These are phyloP conservation scores for Crithidia mellificae DNA, from an alignment of 208 protist genomes.

Conservation along the genomic window DNA sequence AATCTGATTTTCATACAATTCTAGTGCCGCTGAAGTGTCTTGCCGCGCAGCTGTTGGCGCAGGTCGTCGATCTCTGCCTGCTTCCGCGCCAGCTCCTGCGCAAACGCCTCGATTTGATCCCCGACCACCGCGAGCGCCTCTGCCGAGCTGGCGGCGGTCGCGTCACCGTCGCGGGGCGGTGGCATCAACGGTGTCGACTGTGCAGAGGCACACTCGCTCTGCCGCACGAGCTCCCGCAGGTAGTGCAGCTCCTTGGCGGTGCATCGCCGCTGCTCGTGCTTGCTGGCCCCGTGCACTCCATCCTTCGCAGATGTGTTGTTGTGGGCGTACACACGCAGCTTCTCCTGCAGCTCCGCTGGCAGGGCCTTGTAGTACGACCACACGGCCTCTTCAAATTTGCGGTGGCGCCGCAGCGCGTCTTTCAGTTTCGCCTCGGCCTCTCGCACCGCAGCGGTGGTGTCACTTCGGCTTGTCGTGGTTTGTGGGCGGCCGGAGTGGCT, in stretches of 20 bases:
- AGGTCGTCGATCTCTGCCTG: conserved; percentile 3
- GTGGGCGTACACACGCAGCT: conserved; percentile 1
- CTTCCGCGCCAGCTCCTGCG: conserved; percentile 15
- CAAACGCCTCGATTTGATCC: conserved; percentile 14
- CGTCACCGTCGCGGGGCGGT: too few species aligned
- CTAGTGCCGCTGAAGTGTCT: neutral
- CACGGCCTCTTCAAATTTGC: conserved; percentile 16
- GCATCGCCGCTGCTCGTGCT: neutral
- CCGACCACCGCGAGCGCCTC: neutral
- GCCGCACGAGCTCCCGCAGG: neutral
- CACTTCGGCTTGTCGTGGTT: neutral
- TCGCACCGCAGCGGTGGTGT: neutral
- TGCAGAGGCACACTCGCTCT: neutral
- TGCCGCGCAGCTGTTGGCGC: conserved; percentile 4
- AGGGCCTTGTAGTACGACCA: conserved; percentile 30
- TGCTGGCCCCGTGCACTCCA: neutral
- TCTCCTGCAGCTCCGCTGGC: conserved; percentile 10
- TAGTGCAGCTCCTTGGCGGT: conserved; percentile 5
- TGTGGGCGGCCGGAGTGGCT: neutral
- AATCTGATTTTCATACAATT: too few species aligned
- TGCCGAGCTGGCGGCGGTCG: too few species aligned
- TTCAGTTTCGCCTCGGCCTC: conserved; percentile 1
- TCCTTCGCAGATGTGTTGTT: neutral
- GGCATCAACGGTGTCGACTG: too few species aligned
- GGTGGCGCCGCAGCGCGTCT: conserved; percentile 8